Evolutionary conservation across 441 rosid species (phyloP), one percentile per base, ranked within the genome.

Genomic region (Gossypium trilobum): DNA sequence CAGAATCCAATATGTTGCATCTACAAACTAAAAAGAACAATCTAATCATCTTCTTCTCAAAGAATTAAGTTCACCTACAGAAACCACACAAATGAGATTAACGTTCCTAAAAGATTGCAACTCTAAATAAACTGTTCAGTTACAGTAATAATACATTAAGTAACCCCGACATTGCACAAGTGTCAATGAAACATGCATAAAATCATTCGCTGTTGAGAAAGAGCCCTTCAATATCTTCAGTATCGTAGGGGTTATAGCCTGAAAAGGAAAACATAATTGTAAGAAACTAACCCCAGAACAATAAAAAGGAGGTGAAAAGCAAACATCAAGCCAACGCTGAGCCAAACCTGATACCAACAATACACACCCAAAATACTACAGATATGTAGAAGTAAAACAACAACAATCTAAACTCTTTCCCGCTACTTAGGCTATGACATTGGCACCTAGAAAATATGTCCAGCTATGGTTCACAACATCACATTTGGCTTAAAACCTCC

Each of bases 111-210:
- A 29, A 71, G 70, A 42, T 58, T 48, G 11, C 55, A 50, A 80
- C 60, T 54, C 42, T 20, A 68, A 74, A 65, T 1, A 19, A 72
- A 78, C 0, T 39, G 27, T 56, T 59, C 23, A 65, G 76, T 71
- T 73, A 14, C 8, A 58, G 74, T 52, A 77, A 51, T 58, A 78
- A 69, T 92, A 92, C 99, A 87, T 95, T 89, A 71, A 88, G 87
- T 85, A 89, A 84, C 78, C 93, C 95, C 80, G 98, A 89, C 99
- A 95, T 92, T 76, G 90, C 81, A 82, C 71, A 72, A 71, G 70
- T 71, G 80, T 88, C 86, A 88, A 81, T 70, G 74, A 85, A 60
- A 84, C 83, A 80, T 81, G 86, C 84, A 78, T 83, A 80, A 83
- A 68, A 73, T 76, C 89, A 87, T 82, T 79, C 91, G 84, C 76